Evolutionary conservation across 2,329 filamentous ascomycete species (phyloP), one percentile per base, ranked within the genome.

Genomic region (Leptodontidium sp.): DNA sequence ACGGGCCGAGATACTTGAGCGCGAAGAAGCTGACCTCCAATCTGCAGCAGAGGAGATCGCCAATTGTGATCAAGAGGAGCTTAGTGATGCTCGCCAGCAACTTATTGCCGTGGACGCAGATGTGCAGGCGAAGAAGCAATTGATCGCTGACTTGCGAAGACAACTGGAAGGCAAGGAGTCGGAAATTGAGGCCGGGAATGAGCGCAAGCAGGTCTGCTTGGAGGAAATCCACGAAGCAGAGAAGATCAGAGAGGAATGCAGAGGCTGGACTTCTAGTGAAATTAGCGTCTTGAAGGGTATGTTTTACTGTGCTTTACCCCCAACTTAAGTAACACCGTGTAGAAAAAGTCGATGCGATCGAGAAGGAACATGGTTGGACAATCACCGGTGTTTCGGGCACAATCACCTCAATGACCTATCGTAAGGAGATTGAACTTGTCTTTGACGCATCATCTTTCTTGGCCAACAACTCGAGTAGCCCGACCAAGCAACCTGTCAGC

Each of bases 221-320:
- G 85, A 88, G 35, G 92, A 96, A 59, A 98, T 97, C 68, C 86
- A 88, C 68, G 90, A 93, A 75, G 93, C 94, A 0, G 94, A 98
- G 79, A 90, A 89, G 72, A 85, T 97, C 32, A 88, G 92, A 70
- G 94, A 98, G 78, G 92, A 97, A 76, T 97, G 92, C 78, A 89
- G 94, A 64, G 94, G 95, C 49, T 98, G 94, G 91, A 95, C 91
- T 67, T 88, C 90, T 64, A 90, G 86, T 35, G 96, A 98, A 80
- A 93, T 98, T 71, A 87, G 87, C 71, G 83, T 84, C 49, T 84
- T 97, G n/a, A 94, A 94, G 86, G 87, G 92, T 93, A 85, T 78
- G 83, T 76, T 26, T 21, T 38, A 26, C 43, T 17, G 5, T 8
- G 12, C 52, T 35, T 65, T 40, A 9, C 9, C 9, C 59, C 24